A percentile compares a stretch with the other conserved stretches of the same genome.
Conservation (phyloP, 2,329 filamentous ascomycete species). For the Rutstroemia sp. region DNA sequence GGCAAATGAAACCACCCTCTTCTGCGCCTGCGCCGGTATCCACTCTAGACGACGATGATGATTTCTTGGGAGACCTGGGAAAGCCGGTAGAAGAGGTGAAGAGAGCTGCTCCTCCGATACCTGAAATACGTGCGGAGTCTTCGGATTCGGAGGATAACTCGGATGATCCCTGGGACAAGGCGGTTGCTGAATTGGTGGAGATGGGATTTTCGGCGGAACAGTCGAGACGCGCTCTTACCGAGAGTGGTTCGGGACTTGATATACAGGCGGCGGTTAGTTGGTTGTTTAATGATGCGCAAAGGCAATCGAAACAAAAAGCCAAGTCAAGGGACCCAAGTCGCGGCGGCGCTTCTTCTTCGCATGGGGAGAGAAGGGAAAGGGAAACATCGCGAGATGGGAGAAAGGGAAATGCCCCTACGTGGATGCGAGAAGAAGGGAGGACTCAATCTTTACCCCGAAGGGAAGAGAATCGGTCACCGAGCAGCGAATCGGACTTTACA, state of each 20-base stretch:
- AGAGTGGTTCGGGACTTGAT: slow-evolving; percentile 72
- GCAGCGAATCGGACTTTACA: slow-evolving; percentile 63
- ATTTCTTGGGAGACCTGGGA: slow-evolving; percentile 57
- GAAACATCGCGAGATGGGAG: slow-evolving; percentile 21
- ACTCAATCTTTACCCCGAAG: slow-evolving; percentile 39
- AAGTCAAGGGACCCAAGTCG: slow-evolving; percentile 36
- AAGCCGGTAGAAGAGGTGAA: slow-evolving; percentile 58
- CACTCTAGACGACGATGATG: slow-evolving; percentile 47
- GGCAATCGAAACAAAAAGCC: slow-evolving; percentile 68
- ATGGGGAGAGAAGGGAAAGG: slow-evolving; percentile 24
- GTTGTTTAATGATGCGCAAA: slow-evolving; percentile 75
- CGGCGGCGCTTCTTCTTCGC: slow-evolving; percentile 17
- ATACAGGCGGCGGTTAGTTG: slow-evolving; percentile 83
- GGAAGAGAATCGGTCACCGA: slow-evolving; percentile 48
- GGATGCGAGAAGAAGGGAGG: slow-evolving; percentile 51
- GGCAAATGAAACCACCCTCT: slow-evolving; percentile 40
- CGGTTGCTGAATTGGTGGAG: slow-evolving; percentile 82
- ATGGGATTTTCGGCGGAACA: slow-evolving; percentile 90
- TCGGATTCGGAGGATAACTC: slow-evolving; percentile 17
- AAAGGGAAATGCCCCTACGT: slow-evolving; percentile 44
- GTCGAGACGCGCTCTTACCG: slow-evolving; percentile 69
- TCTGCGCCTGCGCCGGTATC: slow-evolving; percentile 23
- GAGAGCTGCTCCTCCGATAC: slow-evolving; percentile 33
- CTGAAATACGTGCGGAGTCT: slow-evolving; percentile 16
- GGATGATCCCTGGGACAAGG: slow-evolving; percentile 64